phyloP scores from a whole-genome alignment of 345 rosid species.

The Linum usitatissimum region DNA sequence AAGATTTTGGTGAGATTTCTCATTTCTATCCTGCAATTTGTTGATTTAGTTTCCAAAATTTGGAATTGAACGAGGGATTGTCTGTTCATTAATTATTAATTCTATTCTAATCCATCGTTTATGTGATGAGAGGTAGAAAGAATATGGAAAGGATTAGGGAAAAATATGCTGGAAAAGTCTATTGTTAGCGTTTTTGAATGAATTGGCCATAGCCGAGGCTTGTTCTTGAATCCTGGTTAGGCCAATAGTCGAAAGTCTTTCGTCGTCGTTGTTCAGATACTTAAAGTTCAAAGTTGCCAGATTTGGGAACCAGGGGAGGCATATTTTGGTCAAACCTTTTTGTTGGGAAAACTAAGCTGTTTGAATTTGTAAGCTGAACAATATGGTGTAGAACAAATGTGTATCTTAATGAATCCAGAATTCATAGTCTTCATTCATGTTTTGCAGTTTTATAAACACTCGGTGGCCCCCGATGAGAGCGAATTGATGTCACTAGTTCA shows the following conservation, averaged over 20 bases:
- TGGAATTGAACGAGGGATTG: too few species aligned
- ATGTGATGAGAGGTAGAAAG: too few species aligned
- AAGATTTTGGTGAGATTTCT: slow-evolving; percentile 46
- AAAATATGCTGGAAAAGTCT: too few species aligned
- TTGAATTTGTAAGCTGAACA: neutral
- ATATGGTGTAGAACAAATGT: neutral
- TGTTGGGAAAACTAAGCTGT: neutral
- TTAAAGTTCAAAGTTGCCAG: neutral
- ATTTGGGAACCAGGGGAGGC: neutral
- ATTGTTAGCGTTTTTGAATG: too few species aligned
- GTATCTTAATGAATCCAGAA: neutral
- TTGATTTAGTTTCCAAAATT: too few species aligned
- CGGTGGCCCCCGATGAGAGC: slow-evolving; percentile 46
- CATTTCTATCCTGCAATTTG: too few species aligned
- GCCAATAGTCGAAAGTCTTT: too few species aligned
- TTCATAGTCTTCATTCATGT: neutral
- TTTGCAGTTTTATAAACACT: slow-evolving; percentile 46
- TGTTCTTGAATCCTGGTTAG: too few species aligned
- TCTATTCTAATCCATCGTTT: too few species aligned
- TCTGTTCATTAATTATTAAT: too few species aligned
- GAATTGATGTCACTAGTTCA: slow-evolving; percentile 55
- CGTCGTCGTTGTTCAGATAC: neutral
- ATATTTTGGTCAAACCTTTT: neutral
- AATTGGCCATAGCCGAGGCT: too few species aligned
- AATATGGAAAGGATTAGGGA: too few species aligned